Percentiles rank a stretch among this genome's conserved stretches.
Conservation (phyloP, 2,329 filamentous ascomycete species). For the Emergomyces orientalis region DNA sequence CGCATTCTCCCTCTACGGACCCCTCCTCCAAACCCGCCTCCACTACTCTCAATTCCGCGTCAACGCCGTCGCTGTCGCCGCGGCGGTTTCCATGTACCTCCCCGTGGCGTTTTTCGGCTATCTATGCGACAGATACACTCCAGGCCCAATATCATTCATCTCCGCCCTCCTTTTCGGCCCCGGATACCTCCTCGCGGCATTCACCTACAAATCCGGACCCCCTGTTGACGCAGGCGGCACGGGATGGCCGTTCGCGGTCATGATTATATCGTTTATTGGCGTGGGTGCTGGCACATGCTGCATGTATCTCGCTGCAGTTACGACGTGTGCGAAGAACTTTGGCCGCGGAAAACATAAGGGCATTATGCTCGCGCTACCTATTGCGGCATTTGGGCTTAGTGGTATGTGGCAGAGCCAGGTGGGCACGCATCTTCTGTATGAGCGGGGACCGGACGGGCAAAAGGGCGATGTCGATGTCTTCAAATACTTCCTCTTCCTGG, state of each 20-base stretch:
- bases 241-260: constrained; percentile 66
- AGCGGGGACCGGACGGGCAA: constrained; percentile 54
- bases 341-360: constrained; percentile 80
- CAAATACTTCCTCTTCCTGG: constrained; percentile 79
- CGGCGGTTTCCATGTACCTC: constrained; percentile 81
- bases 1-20: constrained; percentile 88
- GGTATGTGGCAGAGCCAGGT: constrained; percentile 94
- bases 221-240: constrained; percentile 42
- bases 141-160: constrained; percentile 63
- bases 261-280: constrained; percentile 75
- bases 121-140: constrained; percentile 79
- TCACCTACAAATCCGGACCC: constrained; percentile 57
- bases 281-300: constrained; percentile 76
- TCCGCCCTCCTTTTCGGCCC: constrained; percentile 64
- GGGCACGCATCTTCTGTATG: constrained; percentile 67
- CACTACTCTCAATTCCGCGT: constrained; percentile 87
- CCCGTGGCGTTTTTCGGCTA: constrained; percentile 86
- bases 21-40: constrained; percentile 74
- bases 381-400: constrained; percentile 85
- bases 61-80: constrained; percentile 78
- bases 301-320: constrained; percentile 87
- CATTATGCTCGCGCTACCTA: constrained; percentile 78
- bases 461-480: constrained; percentile 62
- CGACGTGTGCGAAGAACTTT: constrained; percentile 97
- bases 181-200: constrained; percentile 77